Conservation (phyloP, 305 asterid species). For the Caryopteris hybrid region DNA sequence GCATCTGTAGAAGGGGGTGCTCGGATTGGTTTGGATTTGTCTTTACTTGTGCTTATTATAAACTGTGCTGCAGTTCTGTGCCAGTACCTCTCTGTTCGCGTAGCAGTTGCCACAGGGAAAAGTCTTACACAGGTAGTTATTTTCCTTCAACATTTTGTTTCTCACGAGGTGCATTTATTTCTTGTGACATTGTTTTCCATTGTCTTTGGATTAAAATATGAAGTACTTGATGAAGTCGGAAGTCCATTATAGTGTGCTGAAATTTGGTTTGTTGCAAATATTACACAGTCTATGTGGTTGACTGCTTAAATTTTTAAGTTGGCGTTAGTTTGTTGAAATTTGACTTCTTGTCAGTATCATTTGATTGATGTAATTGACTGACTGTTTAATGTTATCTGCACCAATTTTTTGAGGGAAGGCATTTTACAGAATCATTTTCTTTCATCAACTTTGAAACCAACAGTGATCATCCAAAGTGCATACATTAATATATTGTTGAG, state of each 20-base stretch:
- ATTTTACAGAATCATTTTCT: background rate
- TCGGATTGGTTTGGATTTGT: slow-evolving; percentile 72
- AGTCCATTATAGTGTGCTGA: background rate
- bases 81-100: slow-evolving; percentile 80
- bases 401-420: background rate
- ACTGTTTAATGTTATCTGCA: slow-evolving; percentile 6
- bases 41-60: slow-evolving; percentile 50
- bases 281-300: background rate
- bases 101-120: slow-evolving; percentile 82
- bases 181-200: background rate
- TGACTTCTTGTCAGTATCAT: background rate
- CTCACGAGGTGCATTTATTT: slow-evolving; percentile 10
- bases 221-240: background rate
- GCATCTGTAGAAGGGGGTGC: slow-evolving; percentile 93
- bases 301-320: background rate
- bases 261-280: background rate
- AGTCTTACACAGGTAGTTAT: slow-evolving; percentile 81
- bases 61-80: slow-evolving; percentile 72
- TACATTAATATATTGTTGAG: background rate
- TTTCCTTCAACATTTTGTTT: slow-evolving; percentile 5
- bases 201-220: background rate
- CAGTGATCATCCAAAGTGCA: background rate
- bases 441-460: background rate
- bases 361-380: background rate
- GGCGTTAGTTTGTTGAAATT: slow-evolving; percentile 4